These are phyloP conservation scores for Thraustotheca clavata DNA, from an alignment of 352 stramenopile species.

Conservation along the genomic window DNA sequence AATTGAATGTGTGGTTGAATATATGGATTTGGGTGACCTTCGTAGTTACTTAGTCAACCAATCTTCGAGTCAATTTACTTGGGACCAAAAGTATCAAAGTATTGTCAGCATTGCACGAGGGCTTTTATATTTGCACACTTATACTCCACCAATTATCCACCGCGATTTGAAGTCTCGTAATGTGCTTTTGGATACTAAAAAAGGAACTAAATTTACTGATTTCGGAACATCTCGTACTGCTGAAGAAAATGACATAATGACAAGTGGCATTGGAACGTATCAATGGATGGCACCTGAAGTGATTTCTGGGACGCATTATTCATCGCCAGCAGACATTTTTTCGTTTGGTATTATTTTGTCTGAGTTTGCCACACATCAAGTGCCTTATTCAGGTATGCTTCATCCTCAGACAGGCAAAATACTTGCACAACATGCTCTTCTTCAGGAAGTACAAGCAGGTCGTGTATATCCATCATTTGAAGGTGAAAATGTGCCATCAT, in stretches of 20 bases:
- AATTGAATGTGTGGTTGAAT: conserved; percentile 2
- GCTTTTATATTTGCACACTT: neutral
- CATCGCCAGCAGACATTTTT: conserved; percentile 26
- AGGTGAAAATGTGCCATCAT: too few species aligned
- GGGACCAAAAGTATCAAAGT: conserved; percentile 2
- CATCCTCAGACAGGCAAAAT: neutral
- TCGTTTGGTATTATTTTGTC: conserved; percentile 34
- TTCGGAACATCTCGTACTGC: conserved; percentile 41
- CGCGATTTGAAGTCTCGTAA: neutral
- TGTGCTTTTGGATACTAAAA: conserved; percentile 3
- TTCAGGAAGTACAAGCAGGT: too few species aligned
- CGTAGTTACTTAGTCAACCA: neutral
- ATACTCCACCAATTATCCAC: neutral
- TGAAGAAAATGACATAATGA: conserved; percentile 40
- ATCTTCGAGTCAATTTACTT: neutral
- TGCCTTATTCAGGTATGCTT: conserved; percentile 38
- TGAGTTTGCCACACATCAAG: conserved; percentile 40
- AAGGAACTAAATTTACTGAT: conserved; percentile 39
- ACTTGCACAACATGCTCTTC: conserved; percentile 25
- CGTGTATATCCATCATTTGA: too few species aligned
- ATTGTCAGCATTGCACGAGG: neutral
- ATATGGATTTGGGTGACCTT: conserved; percentile 18
- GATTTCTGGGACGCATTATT: conserved; percentile 22
- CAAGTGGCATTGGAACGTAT: conserved; percentile 30
- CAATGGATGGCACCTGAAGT: conserved; percentile 24